Evolutionary conservation across 2,329 filamentous ascomycete genomes (phyloP).

Genomic region (Cladosporium halotolerans): DNA sequence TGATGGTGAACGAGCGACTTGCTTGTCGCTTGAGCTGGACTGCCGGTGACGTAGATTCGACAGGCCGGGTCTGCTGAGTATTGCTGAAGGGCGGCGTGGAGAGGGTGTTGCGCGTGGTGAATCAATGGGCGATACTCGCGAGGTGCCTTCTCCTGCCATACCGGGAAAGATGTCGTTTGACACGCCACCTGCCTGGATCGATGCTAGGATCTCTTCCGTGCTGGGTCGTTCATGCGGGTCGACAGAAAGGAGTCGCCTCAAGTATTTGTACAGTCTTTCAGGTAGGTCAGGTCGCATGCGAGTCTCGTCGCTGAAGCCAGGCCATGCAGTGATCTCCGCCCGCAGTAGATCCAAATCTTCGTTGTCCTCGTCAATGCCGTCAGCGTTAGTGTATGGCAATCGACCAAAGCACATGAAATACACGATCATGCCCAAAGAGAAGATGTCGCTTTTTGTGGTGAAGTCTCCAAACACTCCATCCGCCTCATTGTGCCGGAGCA

Average conservation of each 20-base stretch:
- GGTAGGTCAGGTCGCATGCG: slow-evolving; percentile 74
- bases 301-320: slow-evolving; percentile 61
- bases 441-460: slow-evolving; percentile 95
- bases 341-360: slow-evolving; percentile 83
- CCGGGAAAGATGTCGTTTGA: slow-evolving; percentile 24
- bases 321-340: slow-evolving; percentile 79
- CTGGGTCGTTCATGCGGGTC: slow-evolving; percentile 71
- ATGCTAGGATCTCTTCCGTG: slow-evolving; percentile 75
- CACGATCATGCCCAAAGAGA: slow-evolving; percentile 95
- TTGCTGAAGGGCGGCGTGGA: slow-evolving; percentile 19
- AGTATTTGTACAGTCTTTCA: slow-evolving; percentile 73
- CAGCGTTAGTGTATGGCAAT: slow-evolving; percentile 78
- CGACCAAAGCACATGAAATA: slow-evolving; percentile 96
- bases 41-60: slow-evolving; percentile 9
- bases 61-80: slow-evolving; percentile 18
- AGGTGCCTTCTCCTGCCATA: slow-evolving; percentile 17
- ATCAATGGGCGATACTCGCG: slow-evolving; percentile 41
- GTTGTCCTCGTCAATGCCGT: slow-evolving; percentile 80
- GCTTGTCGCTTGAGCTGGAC: slow-evolving; percentile 14
- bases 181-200: slow-evolving; percentile 58
- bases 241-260: slow-evolving; percentile 74
- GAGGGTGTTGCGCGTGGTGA: slow-evolving; percentile 22
- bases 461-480: slow-evolving; percentile 81
- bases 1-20: slow-evolving; percentile 12
- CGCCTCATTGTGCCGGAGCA: slow-evolving; percentile 59